Base-by-base conservation (phyloP, 176 grass and related monocot species). In the Carex scoparia region DNA sequence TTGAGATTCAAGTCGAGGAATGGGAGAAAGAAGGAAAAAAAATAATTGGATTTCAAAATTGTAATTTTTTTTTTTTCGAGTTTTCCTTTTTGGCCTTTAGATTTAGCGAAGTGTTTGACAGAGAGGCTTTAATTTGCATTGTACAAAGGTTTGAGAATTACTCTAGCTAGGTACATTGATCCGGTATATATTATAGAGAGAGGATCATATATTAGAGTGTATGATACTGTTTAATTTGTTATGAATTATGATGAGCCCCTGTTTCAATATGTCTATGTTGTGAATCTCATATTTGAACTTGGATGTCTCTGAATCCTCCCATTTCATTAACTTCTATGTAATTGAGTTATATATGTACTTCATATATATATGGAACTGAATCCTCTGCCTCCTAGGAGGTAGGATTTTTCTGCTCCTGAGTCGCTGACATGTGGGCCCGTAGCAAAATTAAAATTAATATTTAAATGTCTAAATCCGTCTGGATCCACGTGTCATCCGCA, bases 121-220 rank as follows among this genome's bases (percentile, higher is more conserved):
- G 63, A 37, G 42, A 38, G 14, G 81, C 48, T 76, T 76, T 31
- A 54, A 14, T 54, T 83, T 37, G 59, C 38, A 51, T 49, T 74
- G 74, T 78, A 78, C 11, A 83, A 66, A 83, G 42, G 44, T 8
- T 61, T 67, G 59, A 67, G 61, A 23, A 69, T 53, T 83, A 83
- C 42, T 67, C 57, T 65, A 65, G 61, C 12, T 65, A 64, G 64
- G 40, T 48, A 61, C 33, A 63, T 83, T 67, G 81, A 83, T 83
- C 81, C 81, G 40, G 60, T 82, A 82, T 48, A 67, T 49, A 83
- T 9, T 67, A 83, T 69, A 83, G 63, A 69, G 42, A 49, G 63
- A 83, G 81, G 81, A 69, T 83, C 63, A 81, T 58, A 65, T 59
- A 81, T 27, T 53, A 83, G 81, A 56, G 54, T 53, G 81, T 69